Percentiles rank a stretch among this genome's conserved stretches.
phyloP scores from a whole-genome alignment of 108 stramenopile species.

The Nitzschia putrida region DNA sequence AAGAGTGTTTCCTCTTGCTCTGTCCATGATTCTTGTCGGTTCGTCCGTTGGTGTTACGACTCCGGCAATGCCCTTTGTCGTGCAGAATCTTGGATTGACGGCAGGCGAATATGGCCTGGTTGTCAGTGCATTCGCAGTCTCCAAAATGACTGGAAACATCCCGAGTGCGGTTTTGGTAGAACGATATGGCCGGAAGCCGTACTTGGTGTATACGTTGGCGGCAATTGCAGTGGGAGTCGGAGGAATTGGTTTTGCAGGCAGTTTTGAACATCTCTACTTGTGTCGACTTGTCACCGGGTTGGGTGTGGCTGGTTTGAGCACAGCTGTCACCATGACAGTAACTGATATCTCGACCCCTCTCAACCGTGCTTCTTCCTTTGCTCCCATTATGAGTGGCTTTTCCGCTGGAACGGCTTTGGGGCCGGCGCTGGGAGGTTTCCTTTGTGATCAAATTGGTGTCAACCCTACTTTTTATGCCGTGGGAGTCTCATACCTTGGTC shows the following conservation, averaged over 20 bases:
- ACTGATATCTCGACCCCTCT: constrained; percentile 83
- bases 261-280: constrained; percentile 66
- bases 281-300: constrained; percentile 80
- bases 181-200: constrained; percentile 85
- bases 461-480: constrained; percentile 73
- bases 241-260: constrained; percentile 69
- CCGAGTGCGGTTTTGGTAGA: constrained; percentile 84
- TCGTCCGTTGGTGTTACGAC: constrained; percentile 75
- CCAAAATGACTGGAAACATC: constrained; percentile 87
- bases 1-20: constrained; percentile 67
- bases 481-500: constrained; percentile 58
- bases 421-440: constrained; percentile 80
- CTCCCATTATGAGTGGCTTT: constrained; percentile 84
- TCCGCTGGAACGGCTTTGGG: constrained; percentile 86
- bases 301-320: constrained; percentile 73
- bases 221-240: constrained; percentile 82
- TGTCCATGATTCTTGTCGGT: constrained; percentile 85
- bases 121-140: constrained; percentile 78
- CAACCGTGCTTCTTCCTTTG: constrained; percentile 77
- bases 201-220: constrained; percentile 69
- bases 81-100: constrained; percentile 66
- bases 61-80: constrained; percentile 84
- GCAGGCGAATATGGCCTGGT: constrained; percentile 79
- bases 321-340: constrained; percentile 75
- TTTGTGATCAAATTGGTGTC: constrained; percentile 74